phyloP scores from a whole-genome alignment of 345 rosid species.

The Acer negundo region DNA sequence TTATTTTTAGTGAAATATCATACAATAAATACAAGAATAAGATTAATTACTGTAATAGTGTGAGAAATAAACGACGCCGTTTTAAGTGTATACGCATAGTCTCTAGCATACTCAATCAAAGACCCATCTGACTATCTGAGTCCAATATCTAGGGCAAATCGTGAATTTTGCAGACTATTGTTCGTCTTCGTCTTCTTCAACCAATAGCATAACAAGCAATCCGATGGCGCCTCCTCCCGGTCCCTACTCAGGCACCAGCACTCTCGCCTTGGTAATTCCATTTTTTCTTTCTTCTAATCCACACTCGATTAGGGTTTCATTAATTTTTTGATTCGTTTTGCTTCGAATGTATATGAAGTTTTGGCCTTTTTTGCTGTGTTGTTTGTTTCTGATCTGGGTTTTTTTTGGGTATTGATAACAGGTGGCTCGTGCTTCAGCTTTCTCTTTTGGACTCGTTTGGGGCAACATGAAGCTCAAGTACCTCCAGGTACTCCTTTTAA shows the following conservation, averaged over 20 bases:
- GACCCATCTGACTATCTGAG: not conserved
- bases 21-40: no score
- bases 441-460: constrained; percentile 67
- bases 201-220: not conserved
- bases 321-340: not conserved
- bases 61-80: not conserved
- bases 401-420: constrained; percentile 20
- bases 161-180: not conserved
- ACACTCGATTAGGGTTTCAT: not conserved
- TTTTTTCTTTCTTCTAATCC: not conserved
- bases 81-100: not conserved
- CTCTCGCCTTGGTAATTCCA: constrained; percentile 69
- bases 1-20: no score
- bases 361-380: not conserved
- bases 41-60: no score
- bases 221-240: constrained; percentile 79
- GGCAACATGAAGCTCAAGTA: constrained; percentile 86
- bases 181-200: not conserved
- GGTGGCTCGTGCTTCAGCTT: constrained; percentile 94
- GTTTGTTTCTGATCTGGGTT: not conserved
- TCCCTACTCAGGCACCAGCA: constrained; percentile 85
- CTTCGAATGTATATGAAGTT: not conserved
- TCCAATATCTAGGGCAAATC: constrained; percentile 18
- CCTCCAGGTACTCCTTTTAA: constrained; percentile 50
- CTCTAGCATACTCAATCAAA: not conserved